Base-by-base conservation (phyloP, 495 filamentous ascomycete genomes). In the Penicillium goetzii region DNA sequence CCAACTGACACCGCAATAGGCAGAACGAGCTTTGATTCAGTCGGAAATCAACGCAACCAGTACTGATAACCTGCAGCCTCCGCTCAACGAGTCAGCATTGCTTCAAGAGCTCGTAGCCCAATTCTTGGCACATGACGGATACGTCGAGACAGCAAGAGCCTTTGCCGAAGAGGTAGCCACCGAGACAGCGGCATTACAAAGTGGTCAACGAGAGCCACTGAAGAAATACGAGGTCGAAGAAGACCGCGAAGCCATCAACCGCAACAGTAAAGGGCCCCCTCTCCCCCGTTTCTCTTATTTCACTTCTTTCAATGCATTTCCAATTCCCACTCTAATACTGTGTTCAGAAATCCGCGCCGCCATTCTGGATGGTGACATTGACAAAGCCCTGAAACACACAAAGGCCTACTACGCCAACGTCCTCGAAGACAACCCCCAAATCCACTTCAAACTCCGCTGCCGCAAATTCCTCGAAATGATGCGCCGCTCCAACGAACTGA, bases 401-500 rank as follows among this genome's bases (percentile, higher is more conserved):
- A 86, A 88, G 59, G 79, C 80, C 7, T 92, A 86, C 67, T 98
- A 97, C 71, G 89, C 92, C 11, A 79, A 82, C 25, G 95, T 98
- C 8, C 83, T 99, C 12, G 82, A 86, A 43, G 85, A 92, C n/a
- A 91, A 96, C 65, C 87, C 92, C 33, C 88, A 93, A 43, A 93
- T 97, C 30, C 90, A 92, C 73, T 99, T 98, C 77, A 89, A 91
- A 59, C 81, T 99, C 52, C 86, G 89, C 60, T 97, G 95, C 70
- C 85, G 92, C 64, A 97, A 94, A 75, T 96, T 97, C 70, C 86
- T 98, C 53, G 95, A 99, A 76, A 96, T 99, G 92, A 94, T 97
- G 65, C 88, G 93, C 26, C 86, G 84, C 60, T 89, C 86, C 61
- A 89, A 87, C 15, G 92, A 97, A 63, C 77, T 90, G 11, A 84